phyloP scores from a whole-genome alignment of 2,329 filamentous ascomycete species.

The Fusarium humuli region DNA sequence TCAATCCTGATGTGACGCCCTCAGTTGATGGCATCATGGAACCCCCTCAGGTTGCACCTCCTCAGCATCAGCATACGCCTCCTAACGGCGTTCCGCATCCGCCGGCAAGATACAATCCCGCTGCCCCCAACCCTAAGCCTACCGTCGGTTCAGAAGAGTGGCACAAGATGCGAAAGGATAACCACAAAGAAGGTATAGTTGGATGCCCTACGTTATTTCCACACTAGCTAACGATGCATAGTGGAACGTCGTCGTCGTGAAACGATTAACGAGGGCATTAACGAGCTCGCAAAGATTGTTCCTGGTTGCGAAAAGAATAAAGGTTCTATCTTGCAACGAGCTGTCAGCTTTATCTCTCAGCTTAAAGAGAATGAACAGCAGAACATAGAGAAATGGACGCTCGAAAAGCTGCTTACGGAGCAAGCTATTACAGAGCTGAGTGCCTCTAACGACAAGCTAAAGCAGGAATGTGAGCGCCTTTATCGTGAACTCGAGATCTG shows the following conservation, averaged over 20 bases:
- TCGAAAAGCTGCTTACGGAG: slow-evolving; percentile 90
- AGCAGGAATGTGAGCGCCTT: slow-evolving; percentile 80
- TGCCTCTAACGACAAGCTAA: slow-evolving; percentile 87
- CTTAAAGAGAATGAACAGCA: slow-evolving; percentile 94
- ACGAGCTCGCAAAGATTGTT: slow-evolving; percentile 96
- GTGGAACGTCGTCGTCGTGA: slow-evolving; percentile 96
- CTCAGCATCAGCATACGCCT: slow-evolving; percentile 50
- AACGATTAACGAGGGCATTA: slow-evolving; percentile 99
- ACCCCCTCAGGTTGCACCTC: slow-evolving; percentile 34
- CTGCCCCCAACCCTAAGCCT: slow-evolving; percentile 72
- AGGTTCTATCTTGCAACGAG: slow-evolving; percentile 92
- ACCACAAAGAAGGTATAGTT: slow-evolving; percentile 95
- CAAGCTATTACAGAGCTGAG: slow-evolving; percentile 91
- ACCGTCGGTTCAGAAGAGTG: slow-evolving; percentile 96
- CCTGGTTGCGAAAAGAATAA: slow-evolving; percentile 99
- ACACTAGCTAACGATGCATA: slow-evolving; percentile 55
- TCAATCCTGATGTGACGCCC: slow-evolving; percentile 51
- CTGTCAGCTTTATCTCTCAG: slow-evolving; percentile 93
- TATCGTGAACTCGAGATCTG: slow-evolving; percentile 83
- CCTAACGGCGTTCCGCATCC: slow-evolving; percentile 56
- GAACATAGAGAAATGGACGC: slow-evolving; percentile 93
- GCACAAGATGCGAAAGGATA: slow-evolving; percentile 97
- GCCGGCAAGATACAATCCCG: slow-evolving; percentile 51
- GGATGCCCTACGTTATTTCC: neutral
- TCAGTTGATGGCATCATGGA: slow-evolving; percentile 49